Base-by-base conservation (phyloP, 139 green algal genomes). In the Ettlia oleoabundans region DNA sequence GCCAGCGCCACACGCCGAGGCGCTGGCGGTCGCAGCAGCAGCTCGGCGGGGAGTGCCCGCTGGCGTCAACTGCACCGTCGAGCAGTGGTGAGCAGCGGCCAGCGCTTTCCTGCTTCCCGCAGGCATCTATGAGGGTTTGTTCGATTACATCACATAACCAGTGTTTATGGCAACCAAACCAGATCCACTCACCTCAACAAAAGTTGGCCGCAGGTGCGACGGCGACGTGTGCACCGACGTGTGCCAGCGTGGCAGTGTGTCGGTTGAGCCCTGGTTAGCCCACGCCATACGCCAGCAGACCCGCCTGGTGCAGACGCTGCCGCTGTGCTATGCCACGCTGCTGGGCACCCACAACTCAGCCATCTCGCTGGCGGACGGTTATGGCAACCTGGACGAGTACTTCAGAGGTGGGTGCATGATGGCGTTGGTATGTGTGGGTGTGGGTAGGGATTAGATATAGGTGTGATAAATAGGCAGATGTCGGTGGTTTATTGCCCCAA, bases 311-410 rank as follows among this genome's bases (percentile, higher is more conserved):
- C 82, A 86, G 40, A 55, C 61, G 35, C 68, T 92, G 78, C 88
- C 88, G 3, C 82, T 92, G 21, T 93, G 90, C 78, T 88, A 85
- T 47, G 72, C 85, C 26, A 86, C 26, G 28, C 42, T 93, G 67
- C 79, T 93, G 53, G 92, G 92, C 58, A 92, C 91, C 7, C 93
- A 96, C 83, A 96, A 96, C 87, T 89, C 71, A 24, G 93, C 80
- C 52, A 96, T 96, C 63, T 90, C 84, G 0, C 72, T 96, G 47
- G 90, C 92, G 33, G 89, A 96, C 68, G 93, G 93, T 30, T 96
- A 95, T 61, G 93, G 93, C 71, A 93, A 93, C 38, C 82, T 90
- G 33, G 93, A 96, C 80, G 43, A 62, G 8, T 81, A 86, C 62
- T 95, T 88, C 38, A 74, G 88, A 41, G 73, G 73, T 68, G 73